phyloP scores from a whole-genome alignment of 768 basidiomycete genomes.

The Kwoniella dendrophila region DNA sequence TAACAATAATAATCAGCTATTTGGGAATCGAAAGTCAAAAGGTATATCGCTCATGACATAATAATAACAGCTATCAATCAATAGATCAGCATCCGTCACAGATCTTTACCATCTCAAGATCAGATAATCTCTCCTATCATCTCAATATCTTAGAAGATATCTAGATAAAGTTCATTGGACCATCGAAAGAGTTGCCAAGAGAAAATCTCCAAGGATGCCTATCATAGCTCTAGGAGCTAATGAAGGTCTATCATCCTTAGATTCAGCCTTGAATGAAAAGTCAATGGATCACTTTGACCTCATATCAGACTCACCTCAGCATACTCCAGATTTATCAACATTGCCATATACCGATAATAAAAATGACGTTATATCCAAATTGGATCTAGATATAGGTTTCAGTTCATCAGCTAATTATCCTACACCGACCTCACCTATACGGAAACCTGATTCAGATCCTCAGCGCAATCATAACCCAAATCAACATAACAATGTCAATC shows the following conservation, averaged over 20 bases:
- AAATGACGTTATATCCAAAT: neutral
- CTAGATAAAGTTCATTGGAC: neutral
- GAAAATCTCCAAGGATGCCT: conserved; percentile 2
- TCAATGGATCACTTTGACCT: conserved; percentile 1
- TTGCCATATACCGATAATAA: neutral
- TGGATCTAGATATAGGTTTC: conserved; percentile 1
- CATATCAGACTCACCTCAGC: conserved; percentile 7
- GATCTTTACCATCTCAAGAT: no score
- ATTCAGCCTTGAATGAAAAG: conserved; percentile 13
- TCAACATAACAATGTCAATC: no score
- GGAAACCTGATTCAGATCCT: neutral
- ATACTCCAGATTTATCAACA: conserved; percentile 2
- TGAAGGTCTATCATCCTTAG: conserved; percentile 13
- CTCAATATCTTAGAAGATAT: neutral
- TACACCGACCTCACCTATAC: conserved; percentile 15
- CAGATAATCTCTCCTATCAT: no score
- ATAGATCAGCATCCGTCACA: neutral
- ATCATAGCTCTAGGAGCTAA: conserved; percentile 18
- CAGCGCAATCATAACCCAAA: neutral
- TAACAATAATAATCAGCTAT: neutral
- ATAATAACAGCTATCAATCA: neutral
- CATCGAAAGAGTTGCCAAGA: neutral
- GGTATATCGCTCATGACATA: neutral
- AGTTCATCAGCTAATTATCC: conserved; percentile 6
- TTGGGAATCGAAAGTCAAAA: no score